Conservation (phyloP, 768 basidiomycete species). For the Suillus sp. region DNA sequence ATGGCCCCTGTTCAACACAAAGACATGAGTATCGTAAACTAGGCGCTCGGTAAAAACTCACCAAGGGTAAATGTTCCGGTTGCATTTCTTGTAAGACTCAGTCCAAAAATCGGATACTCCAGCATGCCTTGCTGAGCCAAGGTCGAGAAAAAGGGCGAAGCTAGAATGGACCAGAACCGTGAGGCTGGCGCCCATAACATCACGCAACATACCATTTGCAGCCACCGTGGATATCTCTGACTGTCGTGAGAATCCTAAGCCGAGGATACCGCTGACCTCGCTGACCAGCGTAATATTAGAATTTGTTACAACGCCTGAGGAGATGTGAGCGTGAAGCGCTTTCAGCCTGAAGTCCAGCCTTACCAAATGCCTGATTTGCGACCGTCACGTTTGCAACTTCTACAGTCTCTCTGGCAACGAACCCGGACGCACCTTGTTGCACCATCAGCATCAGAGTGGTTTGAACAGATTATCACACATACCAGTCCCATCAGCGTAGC, state of each 20-base stretch:
- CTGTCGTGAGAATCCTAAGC: slow-evolving; percentile 74
- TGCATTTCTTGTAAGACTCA: slow-evolving; percentile 60
- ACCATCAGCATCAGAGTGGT: slow-evolving; percentile 7
- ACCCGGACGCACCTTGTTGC: slow-evolving; percentile 61
- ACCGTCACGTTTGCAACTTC: slow-evolving; percentile 61
- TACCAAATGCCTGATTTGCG: slow-evolving; percentile 68
- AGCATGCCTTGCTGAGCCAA: slow-evolving; percentile 65
- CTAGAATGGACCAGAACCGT: slow-evolving; percentile 35
- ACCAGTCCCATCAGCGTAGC: slow-evolving; percentile 74
- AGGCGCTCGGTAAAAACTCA: slow-evolving; percentile 24
- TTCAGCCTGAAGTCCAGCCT: slow-evolving; percentile 23
- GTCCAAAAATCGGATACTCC: slow-evolving; percentile 76
- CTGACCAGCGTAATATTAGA: slow-evolving; percentile 66
- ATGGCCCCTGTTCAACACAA: slow-evolving; percentile 63
- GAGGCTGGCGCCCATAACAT: neutral
- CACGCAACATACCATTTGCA: slow-evolving; percentile 46
- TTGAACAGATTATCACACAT: slow-evolving; percentile 27
- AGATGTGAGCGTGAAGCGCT: neutral
- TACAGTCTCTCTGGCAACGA: slow-evolving; percentile 68
- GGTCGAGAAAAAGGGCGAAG: slow-evolving; percentile 65
- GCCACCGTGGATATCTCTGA: slow-evolving; percentile 54
- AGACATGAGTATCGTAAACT: neutral
- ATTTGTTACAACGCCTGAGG: slow-evolving; percentile 57
- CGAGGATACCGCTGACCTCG: slow-evolving; percentile 70
- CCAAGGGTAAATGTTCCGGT: slow-evolving; percentile 69